phyloP scores from a whole-genome alignment of 495 filamentous ascomycete genomes.

The Neurospora terricola region DNA sequence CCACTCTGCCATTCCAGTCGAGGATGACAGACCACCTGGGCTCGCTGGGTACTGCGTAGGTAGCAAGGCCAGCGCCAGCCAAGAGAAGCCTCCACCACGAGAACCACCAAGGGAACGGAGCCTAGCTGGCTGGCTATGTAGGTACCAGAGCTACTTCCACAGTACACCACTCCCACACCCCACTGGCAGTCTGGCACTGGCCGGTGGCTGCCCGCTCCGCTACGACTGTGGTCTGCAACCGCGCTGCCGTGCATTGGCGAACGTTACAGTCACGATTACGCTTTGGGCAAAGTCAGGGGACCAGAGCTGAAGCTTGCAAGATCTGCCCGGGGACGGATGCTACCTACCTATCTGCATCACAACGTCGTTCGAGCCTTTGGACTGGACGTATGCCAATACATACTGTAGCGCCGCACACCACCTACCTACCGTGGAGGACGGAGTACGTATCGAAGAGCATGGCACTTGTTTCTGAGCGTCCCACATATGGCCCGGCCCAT shows the following conservation, averaged over 20 bases:
- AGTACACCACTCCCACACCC: neutral
- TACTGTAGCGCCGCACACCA: neutral
- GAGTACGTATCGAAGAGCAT: neutral
- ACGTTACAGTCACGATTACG: slow-evolving; percentile 29
- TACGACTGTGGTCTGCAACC: slow-evolving; percentile 15
- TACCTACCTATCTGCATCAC: slow-evolving; percentile 10
- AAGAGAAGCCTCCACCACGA: neutral
- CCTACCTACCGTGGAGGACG: neutral
- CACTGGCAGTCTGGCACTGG: slow-evolving; percentile 12
- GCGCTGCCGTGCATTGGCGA: slow-evolving; percentile 17
- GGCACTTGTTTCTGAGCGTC: neutral
- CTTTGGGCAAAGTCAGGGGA: slow-evolving; percentile 31
- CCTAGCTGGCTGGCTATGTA: neutral
- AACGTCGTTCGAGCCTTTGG: slow-evolving; percentile 2
- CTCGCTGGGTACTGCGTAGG: neutral
- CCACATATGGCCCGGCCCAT: neutral
- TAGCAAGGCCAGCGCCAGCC: neutral
- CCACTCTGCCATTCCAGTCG: neutral
- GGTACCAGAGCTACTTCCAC: neutral
- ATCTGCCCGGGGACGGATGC: slow-evolving; percentile 22
- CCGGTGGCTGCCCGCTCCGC: slow-evolving; percentile 24
- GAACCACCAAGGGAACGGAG: neutral
- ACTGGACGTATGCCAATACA: neutral
- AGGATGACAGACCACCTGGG: neutral
- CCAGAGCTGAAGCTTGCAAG: slow-evolving; percentile 16